A percentile compares a stretch with the other conserved stretches of the same genome.
phyloP scores from a whole-genome alignment of 306 rosid species.

The Arachis hypogaea region DNA sequence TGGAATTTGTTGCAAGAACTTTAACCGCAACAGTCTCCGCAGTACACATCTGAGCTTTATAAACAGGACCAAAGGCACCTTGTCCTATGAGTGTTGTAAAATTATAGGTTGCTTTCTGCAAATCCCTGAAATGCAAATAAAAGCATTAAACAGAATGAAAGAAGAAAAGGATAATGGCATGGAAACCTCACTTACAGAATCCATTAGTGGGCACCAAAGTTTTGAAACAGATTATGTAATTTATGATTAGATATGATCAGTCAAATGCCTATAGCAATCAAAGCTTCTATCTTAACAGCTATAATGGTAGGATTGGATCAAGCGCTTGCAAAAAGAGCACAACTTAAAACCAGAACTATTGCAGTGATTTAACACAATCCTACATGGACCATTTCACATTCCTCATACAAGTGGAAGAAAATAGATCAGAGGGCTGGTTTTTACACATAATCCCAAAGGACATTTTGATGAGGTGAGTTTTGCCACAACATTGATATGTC shows the following conservation, averaged over 20 bases:
- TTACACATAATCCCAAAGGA: too few relatives aligned
- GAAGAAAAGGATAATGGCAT: slow-evolving; percentile 18
- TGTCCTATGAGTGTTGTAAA: slow-evolving; percentile 95
- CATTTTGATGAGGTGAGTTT: too few relatives aligned
- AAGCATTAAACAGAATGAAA: slow-evolving; percentile 12
- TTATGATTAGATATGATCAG: neutral
- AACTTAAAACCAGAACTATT: too few relatives aligned
- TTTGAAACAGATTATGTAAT: neutral
- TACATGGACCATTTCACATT: neutral
- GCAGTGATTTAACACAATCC: slow-evolving; percentile 3
- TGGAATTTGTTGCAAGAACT: slow-evolving; percentile 94
- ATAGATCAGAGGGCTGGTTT: too few relatives aligned
- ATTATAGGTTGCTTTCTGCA: slow-evolving; percentile 90
- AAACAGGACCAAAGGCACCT: slow-evolving; percentile 99
- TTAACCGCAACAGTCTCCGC: slow-evolving; percentile 95
- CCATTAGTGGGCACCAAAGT: slow-evolving; percentile 4
- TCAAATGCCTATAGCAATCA: slow-evolving; percentile 18
- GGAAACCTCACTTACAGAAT: neutral
- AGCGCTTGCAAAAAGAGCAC: too few relatives aligned
- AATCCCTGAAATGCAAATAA: slow-evolving; percentile 63
- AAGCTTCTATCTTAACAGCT: slow-evolving; percentile 4
- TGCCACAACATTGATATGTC: too few relatives aligned
- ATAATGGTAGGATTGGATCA: neutral
- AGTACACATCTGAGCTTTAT: slow-evolving; percentile 91
- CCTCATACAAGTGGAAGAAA: too few relatives aligned